phyloP scores from a whole-genome alignment of 139 green algal species.

The Penium margaritaceum region DNA sequence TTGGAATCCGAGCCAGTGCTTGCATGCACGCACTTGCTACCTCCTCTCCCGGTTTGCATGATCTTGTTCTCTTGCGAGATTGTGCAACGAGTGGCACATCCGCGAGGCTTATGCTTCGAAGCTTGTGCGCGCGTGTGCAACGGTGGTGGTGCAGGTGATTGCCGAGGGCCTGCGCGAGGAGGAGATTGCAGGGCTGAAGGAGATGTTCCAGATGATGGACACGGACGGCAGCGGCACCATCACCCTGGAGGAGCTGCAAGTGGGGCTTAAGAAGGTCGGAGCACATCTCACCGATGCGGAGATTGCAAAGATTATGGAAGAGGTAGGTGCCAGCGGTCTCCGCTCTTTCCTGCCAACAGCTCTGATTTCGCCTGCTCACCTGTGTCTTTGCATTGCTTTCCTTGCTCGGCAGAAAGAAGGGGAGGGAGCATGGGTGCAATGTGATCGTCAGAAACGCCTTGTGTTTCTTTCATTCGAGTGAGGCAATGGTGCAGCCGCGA shows the following conservation, averaged over 20 bases:
- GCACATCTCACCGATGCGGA: constrained; percentile 5
- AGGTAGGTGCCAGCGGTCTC: background rate
- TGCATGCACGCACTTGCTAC: no score
- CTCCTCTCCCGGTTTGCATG: no score
- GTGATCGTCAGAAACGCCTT: no score
- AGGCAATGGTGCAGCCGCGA: background rate
- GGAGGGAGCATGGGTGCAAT: no score
- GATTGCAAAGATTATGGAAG: constrained; percentile 8
- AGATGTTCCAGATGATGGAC: constrained; percentile 60
- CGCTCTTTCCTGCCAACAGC: background rate
- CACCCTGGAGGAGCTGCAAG: constrained; percentile 53
- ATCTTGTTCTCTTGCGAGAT: no score
- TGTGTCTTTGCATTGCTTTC: background rate
- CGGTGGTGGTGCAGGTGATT: constrained; percentile 60
- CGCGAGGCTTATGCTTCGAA: no score
- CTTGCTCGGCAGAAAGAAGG: background rate
- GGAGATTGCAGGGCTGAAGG: constrained; percentile 56
- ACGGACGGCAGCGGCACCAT: constrained; percentile 57
- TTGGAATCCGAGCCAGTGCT: no score
- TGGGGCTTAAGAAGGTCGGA: constrained; percentile 47
- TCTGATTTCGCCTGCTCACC: background rate
- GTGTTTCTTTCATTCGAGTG: no score
- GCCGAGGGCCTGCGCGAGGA: constrained; percentile 51
- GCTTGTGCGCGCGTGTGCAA: background rate
- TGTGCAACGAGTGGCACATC: no score